These are phyloP conservation scores for Pleurotus djamor DNA, from an alignment of 768 basidiomycete species.

Conservation along the genomic window DNA sequence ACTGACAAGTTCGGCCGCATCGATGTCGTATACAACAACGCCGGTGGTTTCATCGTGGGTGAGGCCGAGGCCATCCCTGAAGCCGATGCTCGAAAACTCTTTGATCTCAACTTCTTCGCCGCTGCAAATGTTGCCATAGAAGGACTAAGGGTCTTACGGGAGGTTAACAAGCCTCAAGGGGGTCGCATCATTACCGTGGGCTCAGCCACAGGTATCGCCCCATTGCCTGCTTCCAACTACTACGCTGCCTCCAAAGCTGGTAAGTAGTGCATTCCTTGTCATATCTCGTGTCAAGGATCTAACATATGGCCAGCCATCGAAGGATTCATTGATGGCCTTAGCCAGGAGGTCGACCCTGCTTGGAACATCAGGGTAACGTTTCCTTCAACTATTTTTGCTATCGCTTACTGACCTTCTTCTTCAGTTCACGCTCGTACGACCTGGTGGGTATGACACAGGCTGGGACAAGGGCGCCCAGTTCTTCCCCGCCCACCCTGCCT, in stretches of 20 bases:
- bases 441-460: conserved; percentile 15
- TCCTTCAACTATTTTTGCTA: not conserved
- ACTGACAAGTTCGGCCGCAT: conserved; percentile 29
- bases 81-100: conserved; percentile 28
- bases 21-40: conserved; percentile 42
- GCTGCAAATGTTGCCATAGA: conserved; percentile 27
- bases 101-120: conserved; percentile 39
- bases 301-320: conserved; percentile 27
- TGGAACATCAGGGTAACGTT: conserved; percentile 46
- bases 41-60: conserved; percentile 26
- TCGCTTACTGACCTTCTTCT: not conserved
- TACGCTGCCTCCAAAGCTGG: conserved; percentile 19
- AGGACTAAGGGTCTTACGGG: conserved; percentile 31
- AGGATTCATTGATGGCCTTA: conserved; percentile 33
- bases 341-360: conserved; percentile 36
- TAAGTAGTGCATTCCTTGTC: conserved; percentile 8
- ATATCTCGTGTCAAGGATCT: conserved; percentile 9
- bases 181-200: conserved; percentile 36
- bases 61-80: conserved; percentile 37
- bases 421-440: conserved; percentile 15
- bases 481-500: conserved; percentile 16
- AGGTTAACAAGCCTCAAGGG: conserved; percentile 33
- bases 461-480: conserved; percentile 9
- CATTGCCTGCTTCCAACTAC: conserved; percentile 24
- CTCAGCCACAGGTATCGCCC: conserved; percentile 24